These are phyloP conservation scores for Acanthamoeba healyi DNA, from an alignment of 208 protist species.

Conservation along the genomic window DNA sequence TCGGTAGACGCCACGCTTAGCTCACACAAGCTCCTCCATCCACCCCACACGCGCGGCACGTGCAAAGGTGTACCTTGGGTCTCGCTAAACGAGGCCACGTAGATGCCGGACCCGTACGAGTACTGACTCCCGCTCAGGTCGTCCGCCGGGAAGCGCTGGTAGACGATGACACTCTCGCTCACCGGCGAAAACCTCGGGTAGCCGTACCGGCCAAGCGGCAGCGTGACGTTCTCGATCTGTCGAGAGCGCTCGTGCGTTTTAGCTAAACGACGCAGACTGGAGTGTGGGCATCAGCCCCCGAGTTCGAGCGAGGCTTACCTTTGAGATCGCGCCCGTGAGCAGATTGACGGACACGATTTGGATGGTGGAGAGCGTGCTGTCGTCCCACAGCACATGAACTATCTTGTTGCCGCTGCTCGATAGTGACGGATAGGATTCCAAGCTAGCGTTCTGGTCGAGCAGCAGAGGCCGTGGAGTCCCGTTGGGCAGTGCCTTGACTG, in stretches of 20 bases:
- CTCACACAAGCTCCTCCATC: too few relatives aligned
- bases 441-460: neutral
- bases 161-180: conserved; percentile 8
- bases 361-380: conserved; percentile 4
- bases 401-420: conserved; percentile 1
- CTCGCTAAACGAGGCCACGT: neutral
- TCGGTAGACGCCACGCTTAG: too few relatives aligned
- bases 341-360: conserved; percentile 25
- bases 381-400: conserved; percentile 51
- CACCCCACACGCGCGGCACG: neutral
- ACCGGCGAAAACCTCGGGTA: conserved; percentile 41
- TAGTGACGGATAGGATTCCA: conserved; percentile 37
- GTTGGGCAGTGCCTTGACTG: conserved; percentile 62
- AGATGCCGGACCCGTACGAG: conserved; percentile 15
- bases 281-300: too few relatives aligned
- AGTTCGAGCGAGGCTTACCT: neutral
- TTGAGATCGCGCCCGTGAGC: neutral
- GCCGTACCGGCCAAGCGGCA: conserved; percentile 23
- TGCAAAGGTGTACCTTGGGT: neutral
- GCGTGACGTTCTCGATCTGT: conserved; percentile 24
- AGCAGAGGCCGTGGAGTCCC: conserved; percentile 4
- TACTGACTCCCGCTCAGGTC: neutral
- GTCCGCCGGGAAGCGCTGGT: conserved; percentile 38
- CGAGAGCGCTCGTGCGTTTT: neutral
- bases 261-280: neutral